phyloP scores from a whole-genome alignment of 2,329 filamentous ascomycete species.

The Pestalotiopsis sp. region DNA sequence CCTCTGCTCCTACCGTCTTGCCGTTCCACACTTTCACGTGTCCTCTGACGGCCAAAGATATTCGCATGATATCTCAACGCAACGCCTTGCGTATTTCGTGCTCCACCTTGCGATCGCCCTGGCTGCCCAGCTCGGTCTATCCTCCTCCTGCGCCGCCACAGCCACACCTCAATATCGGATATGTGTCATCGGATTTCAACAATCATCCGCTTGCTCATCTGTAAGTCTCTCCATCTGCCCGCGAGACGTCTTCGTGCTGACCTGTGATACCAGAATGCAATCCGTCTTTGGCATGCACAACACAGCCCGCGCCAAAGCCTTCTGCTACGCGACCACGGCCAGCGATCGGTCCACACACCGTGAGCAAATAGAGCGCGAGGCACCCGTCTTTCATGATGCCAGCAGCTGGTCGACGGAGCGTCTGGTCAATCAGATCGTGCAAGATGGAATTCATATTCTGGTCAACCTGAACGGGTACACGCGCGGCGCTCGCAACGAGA shows the following conservation, averaged over 20 bases:
- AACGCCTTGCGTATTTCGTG: conserved; percentile 93
- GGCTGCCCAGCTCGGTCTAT: conserved; percentile 81
- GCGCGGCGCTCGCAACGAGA: conserved; percentile 91
- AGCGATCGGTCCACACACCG: conserved; percentile 90
- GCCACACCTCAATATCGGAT: conserved; percentile 88
- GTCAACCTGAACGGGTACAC: conserved; percentile 99
- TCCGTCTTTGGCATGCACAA: conserved; percentile 95
- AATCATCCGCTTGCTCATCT: conserved; percentile 95
- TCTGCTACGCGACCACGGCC: conserved; percentile 92
- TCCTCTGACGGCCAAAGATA: conserved; percentile 86
- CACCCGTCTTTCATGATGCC: conserved; percentile 87
- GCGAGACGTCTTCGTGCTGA: conserved; percentile 10
- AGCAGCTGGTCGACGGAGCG: conserved; percentile 84
- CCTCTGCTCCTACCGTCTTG: conserved; percentile 88
- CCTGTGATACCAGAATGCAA: conserved; percentile 69
- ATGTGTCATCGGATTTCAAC: conserved; percentile 98
- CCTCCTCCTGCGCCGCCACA: conserved; percentile 81
- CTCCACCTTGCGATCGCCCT: conserved; percentile 82
- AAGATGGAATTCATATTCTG: conserved; percentile 89
- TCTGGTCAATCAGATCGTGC: conserved; percentile 82
- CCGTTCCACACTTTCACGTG: conserved; percentile 98
- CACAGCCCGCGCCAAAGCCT: conserved; percentile 72
- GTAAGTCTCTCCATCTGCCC: conserved; percentile 39
- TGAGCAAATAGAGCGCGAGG: conserved; percentile 89
- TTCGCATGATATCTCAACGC: conserved; percentile 90